phyloP scores from a whole-genome alignment of 2,329 filamentous ascomycete species.

The Fusarium bactridioides region DNA sequence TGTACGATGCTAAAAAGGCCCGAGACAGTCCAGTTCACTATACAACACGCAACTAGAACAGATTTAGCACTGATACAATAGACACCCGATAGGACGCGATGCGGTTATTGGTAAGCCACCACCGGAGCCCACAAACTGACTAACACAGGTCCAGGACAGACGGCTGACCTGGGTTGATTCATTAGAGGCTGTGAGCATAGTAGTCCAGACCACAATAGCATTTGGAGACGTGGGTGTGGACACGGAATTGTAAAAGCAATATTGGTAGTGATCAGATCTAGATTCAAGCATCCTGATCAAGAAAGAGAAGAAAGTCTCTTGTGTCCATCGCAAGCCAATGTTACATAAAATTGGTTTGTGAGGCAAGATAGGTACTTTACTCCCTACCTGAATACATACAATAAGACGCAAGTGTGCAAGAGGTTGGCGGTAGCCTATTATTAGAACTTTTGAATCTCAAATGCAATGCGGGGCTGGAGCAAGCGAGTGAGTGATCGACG shows the following conservation, averaged over 20 bases:
- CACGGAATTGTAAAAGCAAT: neutral
- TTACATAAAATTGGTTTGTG: neutral
- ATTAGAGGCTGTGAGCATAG: constrained; percentile 6
- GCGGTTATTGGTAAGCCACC: constrained; percentile 3
- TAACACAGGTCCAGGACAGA: neutral
- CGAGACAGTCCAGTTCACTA: neutral
- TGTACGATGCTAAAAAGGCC: neutral
- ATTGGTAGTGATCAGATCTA: neutral
- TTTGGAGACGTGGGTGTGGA: neutral
- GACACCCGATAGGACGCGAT: neutral
- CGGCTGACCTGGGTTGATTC: neutral
- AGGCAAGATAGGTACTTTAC: constrained; percentile 5
- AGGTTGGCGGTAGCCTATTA: constrained; percentile 29
- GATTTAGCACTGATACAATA: neutral
- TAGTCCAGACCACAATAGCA: neutral
- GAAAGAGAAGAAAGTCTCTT: neutral
- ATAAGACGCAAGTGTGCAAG: constrained; percentile 18
- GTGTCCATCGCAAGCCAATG: neutral
- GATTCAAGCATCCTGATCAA: neutral
- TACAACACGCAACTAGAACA: neutral
- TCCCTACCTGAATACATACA: neutral
- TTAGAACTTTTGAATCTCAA: constrained; percentile 16
- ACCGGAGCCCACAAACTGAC: neutral
- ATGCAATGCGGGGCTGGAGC: constrained; percentile 20
- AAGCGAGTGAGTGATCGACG: neutral